A percentile compares a stretch with the other conserved stretches of the same genome.
Evolutionary conservation across 768 basidiomycete genomes (phyloP).

Genomic region (Boletus coccyginus): DNA sequence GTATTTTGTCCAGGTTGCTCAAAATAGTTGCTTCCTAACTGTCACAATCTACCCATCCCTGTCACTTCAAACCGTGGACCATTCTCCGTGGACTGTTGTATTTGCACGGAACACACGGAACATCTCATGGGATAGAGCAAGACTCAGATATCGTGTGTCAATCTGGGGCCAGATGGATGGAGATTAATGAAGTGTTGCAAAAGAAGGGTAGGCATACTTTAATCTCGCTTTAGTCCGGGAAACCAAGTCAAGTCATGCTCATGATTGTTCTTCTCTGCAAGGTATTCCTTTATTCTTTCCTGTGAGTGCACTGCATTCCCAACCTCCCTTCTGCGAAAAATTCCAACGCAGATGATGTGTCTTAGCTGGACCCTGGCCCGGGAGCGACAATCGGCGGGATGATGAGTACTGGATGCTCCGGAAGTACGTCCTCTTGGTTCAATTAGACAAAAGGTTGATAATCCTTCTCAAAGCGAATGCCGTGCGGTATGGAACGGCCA

Average conservation of each 20-base stretch:
- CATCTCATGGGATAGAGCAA: constrained; percentile 40
- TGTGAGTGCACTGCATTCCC: constrained; percentile 34
- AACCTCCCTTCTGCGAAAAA: neutral
- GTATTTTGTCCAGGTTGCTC: neutral
- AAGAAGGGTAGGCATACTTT: constrained; percentile 45
- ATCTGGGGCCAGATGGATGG: constrained; percentile 68
- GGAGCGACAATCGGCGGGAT: constrained; percentile 85
- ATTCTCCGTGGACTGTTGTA: neutral
- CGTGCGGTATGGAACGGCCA: constrained; percentile 85
- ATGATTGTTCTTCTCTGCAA: constrained; percentile 19
- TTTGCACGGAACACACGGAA: neutral
- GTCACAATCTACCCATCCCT: neutral
- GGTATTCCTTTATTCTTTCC: constrained; percentile 84
- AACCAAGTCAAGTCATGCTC: neutral
- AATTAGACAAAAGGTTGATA: constrained; percentile 15
- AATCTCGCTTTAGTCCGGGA: neutral
- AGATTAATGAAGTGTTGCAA: constrained; percentile 64
- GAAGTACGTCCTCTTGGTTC: constrained; percentile 47
- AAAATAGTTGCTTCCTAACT: neutral
- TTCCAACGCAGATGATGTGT: neutral
- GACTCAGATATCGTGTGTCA: constrained; percentile 77
- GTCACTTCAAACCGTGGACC: neutral
- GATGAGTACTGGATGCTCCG: constrained; percentile 84
- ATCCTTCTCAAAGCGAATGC: constrained; percentile 54
- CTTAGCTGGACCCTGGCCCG: constrained; percentile 71